Evolutionary conservation across 495 filamentous ascomycete species (phyloP).

Genomic region (Aspergillus hancockii): DNA sequence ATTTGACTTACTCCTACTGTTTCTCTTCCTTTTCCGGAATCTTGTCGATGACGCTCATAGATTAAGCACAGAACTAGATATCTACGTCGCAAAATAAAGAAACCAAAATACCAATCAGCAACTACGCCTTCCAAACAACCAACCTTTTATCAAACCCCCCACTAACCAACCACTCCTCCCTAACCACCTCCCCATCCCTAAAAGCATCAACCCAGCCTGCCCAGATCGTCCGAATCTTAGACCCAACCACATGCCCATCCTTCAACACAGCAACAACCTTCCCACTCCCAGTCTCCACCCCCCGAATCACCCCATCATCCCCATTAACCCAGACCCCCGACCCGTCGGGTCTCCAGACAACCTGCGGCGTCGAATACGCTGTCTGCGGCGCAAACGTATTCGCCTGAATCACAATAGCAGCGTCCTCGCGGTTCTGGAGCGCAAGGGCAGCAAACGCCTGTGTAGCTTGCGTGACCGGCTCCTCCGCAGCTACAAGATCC

Average conservation of each 20-base stretch:
- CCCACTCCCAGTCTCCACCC: conserved; percentile 62
- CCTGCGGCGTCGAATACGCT: conserved; percentile 63
- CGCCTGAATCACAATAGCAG: conserved; percentile 58
- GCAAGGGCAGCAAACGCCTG: conserved; percentile 51
- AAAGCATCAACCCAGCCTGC: conserved; percentile 51
- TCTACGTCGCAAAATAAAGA: neutral
- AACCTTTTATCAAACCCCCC: conserved; percentile 69
- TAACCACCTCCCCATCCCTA: conserved; percentile 24
- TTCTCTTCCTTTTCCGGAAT: neutral
- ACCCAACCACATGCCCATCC: conserved; percentile 58
- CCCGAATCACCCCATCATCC: conserved; percentile 66
- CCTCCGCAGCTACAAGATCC: conserved; percentile 1
- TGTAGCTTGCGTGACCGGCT: conserved; percentile 44
- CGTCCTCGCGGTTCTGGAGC: conserved; percentile 58
- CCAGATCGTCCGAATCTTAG: conserved; percentile 67
- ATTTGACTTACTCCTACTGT: conserved; percentile 2
- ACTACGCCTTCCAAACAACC: conserved; percentile 56
- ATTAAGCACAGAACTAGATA: neutral
- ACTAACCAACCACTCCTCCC: conserved; percentile 62
- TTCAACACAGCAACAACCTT: conserved; percentile 54
- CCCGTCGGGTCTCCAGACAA: conserved; percentile 66
- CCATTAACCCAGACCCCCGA: conserved; percentile 69
- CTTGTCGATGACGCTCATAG: neutral
- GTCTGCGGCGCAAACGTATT: conserved; percentile 69
- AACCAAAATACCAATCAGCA: neutral